phyloP scores from a whole-genome alignment of 148 eudicot genomes.

The Silene uniflora region DNA sequence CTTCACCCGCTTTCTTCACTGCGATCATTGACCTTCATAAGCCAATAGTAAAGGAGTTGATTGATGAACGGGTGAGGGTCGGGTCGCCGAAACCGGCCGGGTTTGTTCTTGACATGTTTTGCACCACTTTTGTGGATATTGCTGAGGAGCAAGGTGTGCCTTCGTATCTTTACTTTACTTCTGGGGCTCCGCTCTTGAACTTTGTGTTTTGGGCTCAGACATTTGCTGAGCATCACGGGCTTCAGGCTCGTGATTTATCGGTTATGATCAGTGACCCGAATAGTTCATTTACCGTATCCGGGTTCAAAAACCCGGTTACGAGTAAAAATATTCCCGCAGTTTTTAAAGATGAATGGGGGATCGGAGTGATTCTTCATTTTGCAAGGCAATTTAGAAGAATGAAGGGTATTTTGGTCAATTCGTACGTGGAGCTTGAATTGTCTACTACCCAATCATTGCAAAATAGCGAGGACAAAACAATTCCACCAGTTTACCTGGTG shows the following conservation, averaged over 20 bases:
- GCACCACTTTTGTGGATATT: constrained; percentile 30
- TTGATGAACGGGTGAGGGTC: constrained; percentile 9
- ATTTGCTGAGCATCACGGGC: constrained; percentile 7
- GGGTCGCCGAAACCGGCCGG: constrained; percentile 16
- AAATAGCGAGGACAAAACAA: not conserved
- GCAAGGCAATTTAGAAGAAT: constrained; percentile 20
- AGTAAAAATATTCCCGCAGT: constrained; percentile 5
- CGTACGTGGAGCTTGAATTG: constrained; percentile 34
- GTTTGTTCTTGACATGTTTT: constrained; percentile 40
- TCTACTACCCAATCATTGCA: constrained; percentile 21
- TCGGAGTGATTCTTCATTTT: not conserved
- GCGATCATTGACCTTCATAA: constrained; percentile 19
- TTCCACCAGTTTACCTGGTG: constrained; percentile 40
- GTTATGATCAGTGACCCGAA: constrained; percentile 11
- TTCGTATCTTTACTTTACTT: constrained; percentile 30
- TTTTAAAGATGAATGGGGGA: constrained; percentile 19
- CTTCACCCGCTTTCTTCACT: not conserved
- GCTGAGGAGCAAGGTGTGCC: constrained; percentile 29
- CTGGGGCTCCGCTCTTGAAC: constrained; percentile 18
- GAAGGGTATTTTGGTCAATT: constrained; percentile 49
- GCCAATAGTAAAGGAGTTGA: constrained; percentile 22
- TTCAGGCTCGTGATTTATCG: not conserved
- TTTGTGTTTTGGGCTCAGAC: constrained; percentile 15
- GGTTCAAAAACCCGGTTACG: constrained; percentile 21
- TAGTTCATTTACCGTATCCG: constrained; percentile 3